phyloP scores from a whole-genome alignment of 352 stramenopile genomes.

The Globisporangium yorkense region DNA sequence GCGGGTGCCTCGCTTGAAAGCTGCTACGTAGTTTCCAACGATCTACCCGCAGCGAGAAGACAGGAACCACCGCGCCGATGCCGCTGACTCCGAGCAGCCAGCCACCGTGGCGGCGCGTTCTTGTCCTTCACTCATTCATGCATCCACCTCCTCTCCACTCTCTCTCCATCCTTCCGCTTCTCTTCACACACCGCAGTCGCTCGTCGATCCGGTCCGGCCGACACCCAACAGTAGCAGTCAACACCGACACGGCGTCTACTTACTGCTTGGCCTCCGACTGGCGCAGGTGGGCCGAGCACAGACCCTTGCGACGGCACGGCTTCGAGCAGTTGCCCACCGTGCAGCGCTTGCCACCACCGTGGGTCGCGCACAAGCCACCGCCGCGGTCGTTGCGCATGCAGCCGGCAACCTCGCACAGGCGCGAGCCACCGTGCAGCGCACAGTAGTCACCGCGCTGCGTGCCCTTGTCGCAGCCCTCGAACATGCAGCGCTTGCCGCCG shows the following conservation, averaged over 20 bases:
- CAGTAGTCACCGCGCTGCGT: conserved; percentile 86
- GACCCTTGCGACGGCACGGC: conserved; percentile 73
- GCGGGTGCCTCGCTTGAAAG: conserved; percentile 4
- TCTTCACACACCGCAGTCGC: conserved; percentile 4
- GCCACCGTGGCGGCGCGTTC: conserved; percentile 1
- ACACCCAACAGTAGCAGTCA: neutral
- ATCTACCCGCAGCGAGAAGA: conserved; percentile 9
- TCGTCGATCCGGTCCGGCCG: neutral
- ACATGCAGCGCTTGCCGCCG: conserved; percentile 82
- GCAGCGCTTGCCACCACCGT: conserved; percentile 85
- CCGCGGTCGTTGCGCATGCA: conserved; percentile 86
- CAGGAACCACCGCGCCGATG: conserved; percentile 1
- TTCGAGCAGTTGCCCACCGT: conserved; percentile 55
- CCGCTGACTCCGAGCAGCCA: conserved; percentile 4
- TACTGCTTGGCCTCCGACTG: conserved; percentile 26
- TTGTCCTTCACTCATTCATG: conserved; percentile 18
- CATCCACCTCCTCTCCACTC: conserved; percentile 9
- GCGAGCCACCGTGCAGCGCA: conserved; percentile 77
- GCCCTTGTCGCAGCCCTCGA: conserved; percentile 80
- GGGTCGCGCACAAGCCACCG: conserved; percentile 64
- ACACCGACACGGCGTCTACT: neutral
- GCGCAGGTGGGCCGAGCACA: conserved; percentile 76
- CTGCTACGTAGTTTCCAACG: conserved; percentile 14
- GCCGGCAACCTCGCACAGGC: conserved; percentile 69
- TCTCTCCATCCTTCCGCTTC: conserved; percentile 5